Percentiles rank a stretch among this genome's conserved stretches.
Conservation (phyloP, 2,329 filamentous ascomycete species). For the Macrophomina tecta region DNA sequence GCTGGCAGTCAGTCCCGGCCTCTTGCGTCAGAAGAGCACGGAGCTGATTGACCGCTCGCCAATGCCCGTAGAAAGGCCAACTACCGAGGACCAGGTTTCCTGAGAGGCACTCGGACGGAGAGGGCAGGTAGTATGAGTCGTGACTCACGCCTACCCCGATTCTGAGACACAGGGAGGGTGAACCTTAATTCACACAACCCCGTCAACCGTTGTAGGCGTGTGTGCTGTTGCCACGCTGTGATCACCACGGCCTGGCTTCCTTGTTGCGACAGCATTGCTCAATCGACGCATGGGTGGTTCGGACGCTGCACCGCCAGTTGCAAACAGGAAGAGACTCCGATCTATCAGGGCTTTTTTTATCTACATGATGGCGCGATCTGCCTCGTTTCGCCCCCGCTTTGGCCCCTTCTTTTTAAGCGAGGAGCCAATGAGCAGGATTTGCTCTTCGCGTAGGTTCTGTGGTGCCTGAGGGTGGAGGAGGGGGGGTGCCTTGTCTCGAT, state of each 20-base stretch:
- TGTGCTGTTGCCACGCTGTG: conserved; percentile 15
- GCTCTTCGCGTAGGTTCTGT: conserved; percentile 2
- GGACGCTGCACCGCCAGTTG: not conserved
- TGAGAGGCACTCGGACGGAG: not conserved
- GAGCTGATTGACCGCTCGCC: not conserved
- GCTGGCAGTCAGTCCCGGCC: not conserved
- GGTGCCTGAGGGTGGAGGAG: conserved; percentile 20
- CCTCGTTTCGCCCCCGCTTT: conserved; percentile 22
- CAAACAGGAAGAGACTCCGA: conserved; percentile 15
- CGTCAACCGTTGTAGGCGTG: not conserved
- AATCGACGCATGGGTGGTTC: conserved; percentile 21
- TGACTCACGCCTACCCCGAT: not conserved
- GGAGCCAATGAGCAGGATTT: conserved; percentile 9
- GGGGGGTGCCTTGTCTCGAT: conserved; percentile 21
- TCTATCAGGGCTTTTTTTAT: conserved; percentile 5
- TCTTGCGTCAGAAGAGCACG: conserved; percentile 14
- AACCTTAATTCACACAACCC: conserved; percentile 22
- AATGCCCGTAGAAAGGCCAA: not conserved
- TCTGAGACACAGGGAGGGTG: conserved; percentile 17
- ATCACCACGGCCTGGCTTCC: conserved; percentile 2
- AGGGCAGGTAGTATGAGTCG: conserved; percentile 3
- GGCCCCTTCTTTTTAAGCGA: conserved; percentile 9
- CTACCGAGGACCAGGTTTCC: conserved; percentile 3
- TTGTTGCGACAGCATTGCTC: conserved; percentile 21
- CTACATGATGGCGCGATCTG: conserved; percentile 8